Base-by-base conservation (phyloP, 2,329 filamentous ascomycete species). In the Fusarium sp. region DNA sequence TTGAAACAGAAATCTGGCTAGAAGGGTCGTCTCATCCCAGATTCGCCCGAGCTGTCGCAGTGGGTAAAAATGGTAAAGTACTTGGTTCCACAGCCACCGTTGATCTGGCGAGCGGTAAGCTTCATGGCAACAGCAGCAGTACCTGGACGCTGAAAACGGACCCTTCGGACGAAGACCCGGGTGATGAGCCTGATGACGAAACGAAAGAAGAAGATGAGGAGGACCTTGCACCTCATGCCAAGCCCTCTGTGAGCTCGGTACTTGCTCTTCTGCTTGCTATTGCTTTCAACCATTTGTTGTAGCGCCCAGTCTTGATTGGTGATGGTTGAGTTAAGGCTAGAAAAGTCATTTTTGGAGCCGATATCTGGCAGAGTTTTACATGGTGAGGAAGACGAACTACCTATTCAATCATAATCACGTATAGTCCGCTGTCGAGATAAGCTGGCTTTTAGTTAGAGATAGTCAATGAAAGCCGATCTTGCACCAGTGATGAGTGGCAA, bases 51-150 rank as follows among this genome's bases (percentile, higher is more conserved):
- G 65, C 63, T 23, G 15, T 54, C 4, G 65, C 60, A 6, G 25
- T 68, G 7, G 57, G 53, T 31, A 57, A 65, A 13, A 51, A 63
- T 15, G 60, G 62, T 14, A 61, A 66, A 23, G 42, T 63, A 3
- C 46, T 67, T 7, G 65, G 65, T n/a, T 50, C 65, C 4, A 68
- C 65, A 11, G 63, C 55, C 21, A 52, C 49, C 6, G 47, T 68
- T 21, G 52, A 68, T 41, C 54, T 68, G 49, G 49, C 49, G 38
- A 68, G 49, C 29, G 63, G 65, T 31, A 41, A 63, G 23, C 43
- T 55, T 25, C 52, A 50, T n/a, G 65, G 65, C 15, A 65, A 67
- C 17, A 67, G 65, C 43, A 68, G 56, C 33, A 68, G 65, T 44
- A 43, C 57, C 25, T 68, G 52, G 65, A 46, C 43, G 38, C 14